Base-by-base conservation (phyloP, 2,329 filamentous ascomycete genomes). In the Scedosporium minutisporum region DNA sequence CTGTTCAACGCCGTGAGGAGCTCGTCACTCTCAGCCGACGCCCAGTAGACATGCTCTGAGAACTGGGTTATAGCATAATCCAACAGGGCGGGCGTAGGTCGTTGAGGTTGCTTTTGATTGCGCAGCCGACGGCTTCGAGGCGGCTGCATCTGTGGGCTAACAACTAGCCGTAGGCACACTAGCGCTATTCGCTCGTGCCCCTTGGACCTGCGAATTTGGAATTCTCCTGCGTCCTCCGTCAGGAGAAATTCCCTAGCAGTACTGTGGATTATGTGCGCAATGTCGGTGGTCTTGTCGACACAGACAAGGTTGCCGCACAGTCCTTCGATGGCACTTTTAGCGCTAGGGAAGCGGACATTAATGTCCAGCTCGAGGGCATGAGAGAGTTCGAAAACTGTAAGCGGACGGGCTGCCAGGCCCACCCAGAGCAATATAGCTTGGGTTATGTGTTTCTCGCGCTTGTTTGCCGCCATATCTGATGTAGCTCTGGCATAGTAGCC, bases 231-330 rank as follows among this genome's bases (percentile, higher is more conserved):
- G 6, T 33, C 29, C 29, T 33, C 29, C 1, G 29, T 33, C 29
- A 33, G 9, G 29, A 33, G 29, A 3, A 33, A 33, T 33, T 33
- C 29, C 29, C 29, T 33, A 10, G 9, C 29, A 33, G 29, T 33
- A 33, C 29, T 33, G 7, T 33, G 29, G 29, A 33, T 33, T 10
- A 33, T 33, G 9, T 33, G 6, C 29, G 29, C 29, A 10, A 33
- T 33, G 29, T 3, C 29, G 29, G 6, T 33, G 29, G 9, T 10
- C 29, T 33, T 33, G 29, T 33, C 29, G 9, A 33, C 29, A 33
- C 3, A 33, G 3, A 74, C 69, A 10, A 75, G 65, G 7, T 73
- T 68, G 1, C 72, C 72, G 57, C 72, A 75, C 2, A 70, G 58
- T 3, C 66, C 65, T 33, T 65, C 62, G 6, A 74, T 67, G 3